Evolutionary conservation across 2,329 filamentous ascomycete species (phyloP).

Genomic region (Zasmidium cellare): DNA sequence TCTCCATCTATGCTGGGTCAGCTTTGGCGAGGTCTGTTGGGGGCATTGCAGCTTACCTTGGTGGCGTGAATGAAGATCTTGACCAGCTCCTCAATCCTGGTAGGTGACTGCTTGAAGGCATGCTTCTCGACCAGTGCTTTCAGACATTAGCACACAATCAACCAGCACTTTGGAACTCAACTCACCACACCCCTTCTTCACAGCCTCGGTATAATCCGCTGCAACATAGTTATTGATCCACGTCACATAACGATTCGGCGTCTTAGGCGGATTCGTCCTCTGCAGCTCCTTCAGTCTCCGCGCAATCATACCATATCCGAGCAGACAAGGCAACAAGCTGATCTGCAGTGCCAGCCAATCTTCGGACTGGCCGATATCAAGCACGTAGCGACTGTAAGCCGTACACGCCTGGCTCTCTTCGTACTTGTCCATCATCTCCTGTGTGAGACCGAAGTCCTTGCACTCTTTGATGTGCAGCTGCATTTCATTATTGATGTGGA

Average conservation of each 20-base stretch:
- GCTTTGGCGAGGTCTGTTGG: neutral
- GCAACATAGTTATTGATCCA: constrained; percentile 91
- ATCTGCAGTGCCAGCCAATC: constrained; percentile 87
- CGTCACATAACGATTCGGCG: constrained; percentile 66
- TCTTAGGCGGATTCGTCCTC: constrained; percentile 44
- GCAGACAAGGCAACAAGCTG: constrained; percentile 78
- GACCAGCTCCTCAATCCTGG: constrained; percentile 77
- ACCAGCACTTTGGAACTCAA: constrained; percentile 10
- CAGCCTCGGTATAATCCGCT: constrained; percentile 74
- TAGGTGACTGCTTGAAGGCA: constrained; percentile 69
- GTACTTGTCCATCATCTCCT: constrained; percentile 68
- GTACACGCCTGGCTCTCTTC: constrained; percentile 78
- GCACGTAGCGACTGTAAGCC: constrained; percentile 77
- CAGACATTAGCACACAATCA: neutral
- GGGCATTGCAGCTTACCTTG: constrained; percentile 55
- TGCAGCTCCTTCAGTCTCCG: constrained; percentile 64
- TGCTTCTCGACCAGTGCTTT: constrained; percentile 74
- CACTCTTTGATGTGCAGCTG: constrained; percentile 81
- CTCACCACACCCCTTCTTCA: constrained; percentile 68
- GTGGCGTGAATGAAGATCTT: constrained; percentile 86
- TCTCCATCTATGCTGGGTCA: constrained; percentile 60
- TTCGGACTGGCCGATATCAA: constrained; percentile 83
- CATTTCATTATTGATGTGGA: constrained; percentile 78
- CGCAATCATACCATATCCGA: constrained; percentile 85
- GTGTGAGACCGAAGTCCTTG: constrained; percentile 72